Base-by-base conservation (phyloP, 2,329 filamentous ascomycete genomes). In the Botrytis galanthina region DNA sequence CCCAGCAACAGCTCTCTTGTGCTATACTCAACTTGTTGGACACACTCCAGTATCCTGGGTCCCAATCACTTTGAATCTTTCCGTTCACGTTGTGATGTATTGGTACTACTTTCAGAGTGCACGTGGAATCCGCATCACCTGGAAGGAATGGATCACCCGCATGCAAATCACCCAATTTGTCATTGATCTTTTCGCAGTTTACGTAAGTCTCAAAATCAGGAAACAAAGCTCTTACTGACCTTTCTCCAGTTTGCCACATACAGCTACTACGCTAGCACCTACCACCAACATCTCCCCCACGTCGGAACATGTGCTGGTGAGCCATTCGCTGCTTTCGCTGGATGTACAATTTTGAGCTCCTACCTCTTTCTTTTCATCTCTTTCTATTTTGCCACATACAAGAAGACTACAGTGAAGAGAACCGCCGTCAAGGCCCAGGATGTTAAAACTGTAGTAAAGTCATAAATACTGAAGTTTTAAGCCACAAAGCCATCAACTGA, bases 61-160 rank as follows among this genome's bases (percentile, higher is more conserved):
- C 72, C 91, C 92, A 76, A 98, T 98, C 82, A 92, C 90, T 72
- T 90, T 98, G 80, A 98, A 98, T 88, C 86, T 98, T 81, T 90
- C 89, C 76, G 95, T 98, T 72, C 95, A 98, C 85, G 95, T 98
- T 74, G 93, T 98, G 82, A 98, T 98, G 95, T 98, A 98, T 91
- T 98, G 95, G 95, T 98, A 98, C 91, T 98, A 98, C 90, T 98
- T 98, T 91, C 95, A 98, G 88, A 95, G 93, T 81, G 95, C 95
- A 72, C 94, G 95, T 79, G 96, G 96, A 79, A 90, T 98, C 83
- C 92, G 91, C 81, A 96, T 98, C 85, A 97, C 95, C 95, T 98
- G 95, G 95, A 98, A 98, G 91, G 94, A 98, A 86, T 98, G 95
- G 92, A 97, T 98, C 82, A 98, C 95, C 79, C 93, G 95, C 82